Conservation (phyloP, 2,329 filamentous ascomycete genomes). For the Aspergillus sp. region DNA sequence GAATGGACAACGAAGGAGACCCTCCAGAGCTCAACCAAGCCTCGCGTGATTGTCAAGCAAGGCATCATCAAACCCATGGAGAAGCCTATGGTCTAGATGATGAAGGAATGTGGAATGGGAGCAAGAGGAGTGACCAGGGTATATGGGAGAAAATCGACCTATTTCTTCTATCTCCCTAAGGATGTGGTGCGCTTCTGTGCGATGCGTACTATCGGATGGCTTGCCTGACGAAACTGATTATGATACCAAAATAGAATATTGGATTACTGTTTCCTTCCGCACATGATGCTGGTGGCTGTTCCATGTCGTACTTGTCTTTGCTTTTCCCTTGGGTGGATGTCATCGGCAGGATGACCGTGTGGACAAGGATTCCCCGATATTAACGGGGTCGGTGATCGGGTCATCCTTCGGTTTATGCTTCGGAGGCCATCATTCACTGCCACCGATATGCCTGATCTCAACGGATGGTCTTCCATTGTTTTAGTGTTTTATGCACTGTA, state of each 20-base stretch:
- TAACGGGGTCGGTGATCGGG: not conserved
- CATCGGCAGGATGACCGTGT: not conserved
- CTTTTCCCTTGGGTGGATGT: too few relatives aligned
- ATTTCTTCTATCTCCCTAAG: too few relatives aligned
- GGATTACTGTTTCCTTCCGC: not conserved
- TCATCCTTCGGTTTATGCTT: not conserved
- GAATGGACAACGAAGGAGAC: slow-evolving; percentile 98
- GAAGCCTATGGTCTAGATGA: slow-evolving; percentile 61
- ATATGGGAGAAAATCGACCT: too few relatives aligned
- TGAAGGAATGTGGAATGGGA: not conserved
- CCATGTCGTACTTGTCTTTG: too few relatives aligned
- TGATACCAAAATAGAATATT: not conserved
- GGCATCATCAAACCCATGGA: slow-evolving; percentile 86
- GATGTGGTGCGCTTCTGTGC: not conserved
- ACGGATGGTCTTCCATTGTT: not conserved
- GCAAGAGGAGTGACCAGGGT: not conserved
- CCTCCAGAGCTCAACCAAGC: slow-evolving; percentile 86
- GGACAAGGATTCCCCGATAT: not conserved
- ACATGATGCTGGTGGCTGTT: too few relatives aligned
- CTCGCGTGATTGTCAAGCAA: slow-evolving; percentile 84
- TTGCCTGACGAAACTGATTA: not conserved
- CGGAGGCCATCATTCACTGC: too few relatives aligned
- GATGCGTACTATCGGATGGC: not conserved
- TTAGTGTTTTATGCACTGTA: not conserved
- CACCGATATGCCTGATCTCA: not conserved